phyloP scores from a whole-genome alignment of 2,329 filamentous ascomycete genomes.

The Aspergillus pseudoglaucus region DNA sequence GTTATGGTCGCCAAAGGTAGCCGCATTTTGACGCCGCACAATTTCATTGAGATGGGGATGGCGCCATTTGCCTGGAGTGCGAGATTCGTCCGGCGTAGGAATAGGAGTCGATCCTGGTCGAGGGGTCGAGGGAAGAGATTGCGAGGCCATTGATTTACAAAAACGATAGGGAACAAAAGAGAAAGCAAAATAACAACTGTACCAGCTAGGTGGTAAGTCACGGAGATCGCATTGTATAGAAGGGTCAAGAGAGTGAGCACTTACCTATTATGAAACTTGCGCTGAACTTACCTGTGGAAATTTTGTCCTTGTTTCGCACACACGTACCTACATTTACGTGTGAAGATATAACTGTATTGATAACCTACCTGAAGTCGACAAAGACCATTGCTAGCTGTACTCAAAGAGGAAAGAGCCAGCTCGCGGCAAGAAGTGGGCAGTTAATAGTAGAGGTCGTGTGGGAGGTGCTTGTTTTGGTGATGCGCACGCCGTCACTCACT shows the following conservation, averaged over 20 bases:
- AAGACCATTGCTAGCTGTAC: conserved; percentile 4
- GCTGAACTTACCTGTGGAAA: conserved; percentile 13
- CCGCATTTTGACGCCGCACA: conserved; percentile 67
- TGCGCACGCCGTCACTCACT: conserved; percentile 4
- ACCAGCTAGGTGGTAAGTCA: neutral
- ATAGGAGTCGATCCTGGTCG: conserved; percentile 22
- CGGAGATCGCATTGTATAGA: neutral
- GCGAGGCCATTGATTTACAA: conserved; percentile 26
- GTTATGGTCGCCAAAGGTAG: conserved; percentile 72
- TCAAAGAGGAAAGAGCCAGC: neutral
- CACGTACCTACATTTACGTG: conserved; percentile 6
- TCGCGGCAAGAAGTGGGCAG: neutral
- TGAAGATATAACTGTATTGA: neutral
- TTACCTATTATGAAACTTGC: conserved; percentile 1
- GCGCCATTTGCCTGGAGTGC: conserved; percentile 70
- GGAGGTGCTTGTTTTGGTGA: conserved; percentile 15
- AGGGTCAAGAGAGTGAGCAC: neutral
- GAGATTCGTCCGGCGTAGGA: conserved; percentile 25
- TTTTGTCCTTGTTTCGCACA: neutral
- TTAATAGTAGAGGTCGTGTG: neutral
- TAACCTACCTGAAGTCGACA: conserved; percentile 1
- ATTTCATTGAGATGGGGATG: conserved; percentile 89
- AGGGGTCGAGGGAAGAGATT: conserved; percentile 38
- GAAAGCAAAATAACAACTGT: conserved; percentile 2
- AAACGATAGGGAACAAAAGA: conserved; percentile 1